Percentiles rank a stretch among this genome's conserved stretches.
phyloP scores from a whole-genome alignment of 345 rosid genomes.

The Diplotaxis tenuifolia region DNA sequence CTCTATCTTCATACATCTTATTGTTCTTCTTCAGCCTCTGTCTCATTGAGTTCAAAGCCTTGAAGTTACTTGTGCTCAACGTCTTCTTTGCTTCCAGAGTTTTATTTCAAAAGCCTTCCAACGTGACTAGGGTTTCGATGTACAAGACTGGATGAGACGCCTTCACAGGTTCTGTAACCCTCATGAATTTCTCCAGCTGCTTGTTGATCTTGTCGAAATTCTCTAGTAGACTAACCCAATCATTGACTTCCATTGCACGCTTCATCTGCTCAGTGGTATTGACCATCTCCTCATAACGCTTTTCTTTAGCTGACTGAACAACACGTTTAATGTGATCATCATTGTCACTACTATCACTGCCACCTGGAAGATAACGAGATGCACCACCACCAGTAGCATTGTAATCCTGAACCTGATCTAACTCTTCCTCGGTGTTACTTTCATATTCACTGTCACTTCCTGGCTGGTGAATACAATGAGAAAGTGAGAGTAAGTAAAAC shows the following conservation, averaged over 20 bases:
- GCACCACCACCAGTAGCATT: slow-evolving; percentile 37
- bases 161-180: slow-evolving; percentile 65
- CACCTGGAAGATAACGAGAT: slow-evolving; percentile 52
- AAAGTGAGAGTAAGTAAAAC: slow-evolving; percentile 8
- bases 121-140: slow-evolving; percentile 73
- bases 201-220: slow-evolving; percentile 87
- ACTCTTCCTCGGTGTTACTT: slow-evolving; percentile 52
- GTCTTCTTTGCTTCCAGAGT: slow-evolving; percentile 87
- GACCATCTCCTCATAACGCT: slow-evolving; percentile 79
- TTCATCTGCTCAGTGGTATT: slow-evolving; percentile 76
- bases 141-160: slow-evolving; percentile 67
- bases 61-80: slow-evolving; percentile 91
- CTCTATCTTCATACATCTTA: too few relatives aligned
- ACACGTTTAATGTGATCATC: slow-evolving; percentile 70
- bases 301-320: slow-evolving; percentile 84
- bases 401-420: slow-evolving; percentile 34
- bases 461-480: slow-evolving; percentile 35
- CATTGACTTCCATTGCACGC: slow-evolving; percentile 88
- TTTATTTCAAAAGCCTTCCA: slow-evolving; percentile 80
- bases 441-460: slow-evolving; percentile 76
- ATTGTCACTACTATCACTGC: slow-evolving; percentile 72
- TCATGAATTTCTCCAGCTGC: slow-evolving; percentile 93
- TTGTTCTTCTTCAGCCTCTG: slow-evolving; percentile 90
- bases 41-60: slow-evolving; percentile 92
- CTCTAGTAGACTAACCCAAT: slow-evolving; percentile 88